These are phyloP conservation scores for Cicer yamashitae DNA, from an alignment of 306 rosid genomes.

Conservation along the genomic window DNA sequence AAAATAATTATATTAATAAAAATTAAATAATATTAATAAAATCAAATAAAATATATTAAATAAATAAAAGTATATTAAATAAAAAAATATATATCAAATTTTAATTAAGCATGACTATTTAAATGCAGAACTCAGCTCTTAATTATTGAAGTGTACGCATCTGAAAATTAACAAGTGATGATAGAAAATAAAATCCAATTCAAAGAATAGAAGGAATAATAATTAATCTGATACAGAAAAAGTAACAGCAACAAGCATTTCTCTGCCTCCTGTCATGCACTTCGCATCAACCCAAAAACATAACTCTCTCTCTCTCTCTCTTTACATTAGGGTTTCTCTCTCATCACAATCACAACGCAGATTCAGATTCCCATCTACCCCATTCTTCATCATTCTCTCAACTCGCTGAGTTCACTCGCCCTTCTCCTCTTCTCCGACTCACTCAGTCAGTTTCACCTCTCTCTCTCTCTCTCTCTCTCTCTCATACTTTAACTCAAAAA, in stretches of 20 bases:
- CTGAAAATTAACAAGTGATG: no score
- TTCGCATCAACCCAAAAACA: slow-evolving; percentile 25
- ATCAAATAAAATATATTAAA: no score
- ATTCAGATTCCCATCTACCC: slow-evolving; percentile 61
- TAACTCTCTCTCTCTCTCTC: slow-evolving; percentile 13
- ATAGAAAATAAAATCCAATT: no score
- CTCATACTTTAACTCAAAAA: slow-evolving; percentile 1
- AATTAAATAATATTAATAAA: no score
- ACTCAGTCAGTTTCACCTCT: slow-evolving; percentile 46
- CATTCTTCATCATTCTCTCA: slow-evolving; percentile 25
- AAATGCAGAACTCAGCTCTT: no score
- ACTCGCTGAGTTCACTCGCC: slow-evolving; percentile 54
- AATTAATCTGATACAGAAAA: slow-evolving; percentile 25
- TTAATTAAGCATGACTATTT: no score
- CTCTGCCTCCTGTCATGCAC: slow-evolving; percentile 50
- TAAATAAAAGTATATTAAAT: no score
- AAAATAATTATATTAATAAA: no score
- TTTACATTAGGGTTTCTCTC: slow-evolving; percentile 52
- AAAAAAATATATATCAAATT: no score
- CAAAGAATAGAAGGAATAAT: not conserved
- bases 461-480: not conserved
- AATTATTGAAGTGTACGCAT: no score
- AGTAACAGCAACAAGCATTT: slow-evolving; percentile 31
- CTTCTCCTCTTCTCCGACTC: slow-evolving; percentile 9
- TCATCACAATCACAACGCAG: slow-evolving; percentile 42